Evolutionary conservation across 805 yeast genomes (phyloP), one percentile per base, ranked within the genome.

Genomic region (Candida anglica): DNA sequence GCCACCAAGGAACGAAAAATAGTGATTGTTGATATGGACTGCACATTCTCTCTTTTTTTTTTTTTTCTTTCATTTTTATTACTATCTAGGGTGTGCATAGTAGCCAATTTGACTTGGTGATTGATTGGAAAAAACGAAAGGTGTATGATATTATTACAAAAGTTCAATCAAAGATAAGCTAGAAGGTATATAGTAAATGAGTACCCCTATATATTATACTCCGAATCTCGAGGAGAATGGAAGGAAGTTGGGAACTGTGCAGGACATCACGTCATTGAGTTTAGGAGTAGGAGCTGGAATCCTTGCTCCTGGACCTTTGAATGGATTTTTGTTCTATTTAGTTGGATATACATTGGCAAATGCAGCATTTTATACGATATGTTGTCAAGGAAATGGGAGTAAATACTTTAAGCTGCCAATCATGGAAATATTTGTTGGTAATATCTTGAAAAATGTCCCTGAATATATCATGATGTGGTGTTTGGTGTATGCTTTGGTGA

Each of bases 381-480:
- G 66, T 37, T 66, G 71, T 37, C 55, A 55, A 36, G 53, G 60
- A 0, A 34, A 44, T 19, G 52, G 64, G 1, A 17, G 37, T 5
- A 30, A 36, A 32, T 60, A 46, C 43, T 63, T 58, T 38, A 41
- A 43, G 15, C 51, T 38, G 14, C 69, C 72, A 1, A 14, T 53
- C 5, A 48, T 49, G 19, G 66, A 63, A 32, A 46, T 66, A 3
- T 59, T 66, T 26, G 18, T 63, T 9, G 58, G 50, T n/a, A 58
- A 64, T 2, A 29, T 65, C 7, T 40, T 53, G 29, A 47, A 52
- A 6, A 57, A 60, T 34, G 43, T 60, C 4, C 58, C 72, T 1
- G 72, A 71, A 6, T 67, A 44, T 36, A 49, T 66, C 15, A 66
- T 67, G 73, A 65, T 65, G 71, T 67, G 73, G 73, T 67, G 73